Evolutionary conservation across 2,329 filamentous ascomycete genomes (phyloP).

Genomic region (Alternaria sp.): DNA sequence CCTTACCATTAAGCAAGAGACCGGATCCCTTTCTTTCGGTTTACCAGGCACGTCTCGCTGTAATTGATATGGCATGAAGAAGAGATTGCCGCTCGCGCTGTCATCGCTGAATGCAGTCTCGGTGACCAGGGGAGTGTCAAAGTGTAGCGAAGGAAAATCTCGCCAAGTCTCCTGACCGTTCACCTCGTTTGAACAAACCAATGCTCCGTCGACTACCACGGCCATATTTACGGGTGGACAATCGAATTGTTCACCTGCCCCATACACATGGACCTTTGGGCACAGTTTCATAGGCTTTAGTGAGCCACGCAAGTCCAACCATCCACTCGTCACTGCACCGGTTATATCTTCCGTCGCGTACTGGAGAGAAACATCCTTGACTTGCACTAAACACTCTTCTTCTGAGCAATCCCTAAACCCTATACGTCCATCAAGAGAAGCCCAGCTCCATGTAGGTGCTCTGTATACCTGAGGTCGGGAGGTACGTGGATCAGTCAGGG

Average conservation of each 20-base stretch:
- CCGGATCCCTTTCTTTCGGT: background rate
- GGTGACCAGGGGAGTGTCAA: background rate
- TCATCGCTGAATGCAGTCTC: background rate
- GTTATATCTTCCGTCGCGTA: constrained; percentile 12
- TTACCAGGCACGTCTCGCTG: background rate
- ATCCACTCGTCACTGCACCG: constrained; percentile 10
- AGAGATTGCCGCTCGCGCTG: background rate
- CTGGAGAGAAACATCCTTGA: constrained; percentile 7
- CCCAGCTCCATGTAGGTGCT: constrained; percentile 22
- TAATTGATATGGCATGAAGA: background rate
- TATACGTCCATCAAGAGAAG: constrained; percentile 8
- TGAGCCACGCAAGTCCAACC: constrained; percentile 7
- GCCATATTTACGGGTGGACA: background rate
- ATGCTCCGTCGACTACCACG: background rate
- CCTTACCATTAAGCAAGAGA: background rate
- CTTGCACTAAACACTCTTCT: background rate
- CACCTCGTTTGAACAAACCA: background rate
- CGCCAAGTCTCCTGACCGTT: background rate
- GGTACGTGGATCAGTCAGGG: background rate
- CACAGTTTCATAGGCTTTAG: constrained; percentile 1
- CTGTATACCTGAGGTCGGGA: constrained; percentile 6
- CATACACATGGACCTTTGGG: background rate
- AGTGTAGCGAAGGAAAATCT: background rate
- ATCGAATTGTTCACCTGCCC: background rate
- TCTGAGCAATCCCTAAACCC: background rate